Evolutionary conservation across 805 yeast genomes (phyloP).

Genomic region (Peterozyma xylosa): DNA sequence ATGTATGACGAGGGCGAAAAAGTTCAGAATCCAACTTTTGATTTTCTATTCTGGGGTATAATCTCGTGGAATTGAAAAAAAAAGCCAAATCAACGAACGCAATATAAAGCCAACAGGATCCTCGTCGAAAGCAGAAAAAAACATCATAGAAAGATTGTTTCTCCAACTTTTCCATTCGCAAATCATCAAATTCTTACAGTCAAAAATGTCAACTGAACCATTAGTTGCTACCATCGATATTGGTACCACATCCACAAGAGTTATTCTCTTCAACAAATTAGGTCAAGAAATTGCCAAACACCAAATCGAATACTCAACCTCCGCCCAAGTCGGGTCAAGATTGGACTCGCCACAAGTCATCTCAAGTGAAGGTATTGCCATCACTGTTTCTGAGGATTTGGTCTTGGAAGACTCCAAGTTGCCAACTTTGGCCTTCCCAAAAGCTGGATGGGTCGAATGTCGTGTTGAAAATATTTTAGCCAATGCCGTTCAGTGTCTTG

Average conservation of each 20-base stretch:
- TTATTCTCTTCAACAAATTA: slow-evolving; percentile 63
- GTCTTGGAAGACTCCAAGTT: slow-evolving; percentile 52
- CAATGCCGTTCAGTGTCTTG: slow-evolving; percentile 74
- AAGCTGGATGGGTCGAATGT: slow-evolving; percentile 93
- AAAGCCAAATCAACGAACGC: no score
- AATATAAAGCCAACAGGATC: no score
- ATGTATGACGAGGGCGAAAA: no score
- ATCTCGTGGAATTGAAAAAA: no score
- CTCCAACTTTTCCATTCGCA: no score
- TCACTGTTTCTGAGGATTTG: slow-evolving; percentile 43
- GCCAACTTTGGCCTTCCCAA: slow-evolving; percentile 71
- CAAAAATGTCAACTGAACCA: slow-evolving; percentile 16
- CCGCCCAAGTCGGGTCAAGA: slow-evolving; percentile 41
- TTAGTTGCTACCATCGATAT: slow-evolving; percentile 72
- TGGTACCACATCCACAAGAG: slow-evolving; percentile 90
- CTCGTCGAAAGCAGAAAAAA: no score
- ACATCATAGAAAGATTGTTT: no score
- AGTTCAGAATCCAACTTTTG: no score
- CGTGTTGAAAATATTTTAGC: slow-evolving; percentile 78
- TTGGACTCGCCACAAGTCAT: slow-evolving; percentile 45
- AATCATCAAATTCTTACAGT: not conserved
- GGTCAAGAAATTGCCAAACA: slow-evolving; percentile 82
- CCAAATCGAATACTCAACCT: slow-evolving; percentile 82
- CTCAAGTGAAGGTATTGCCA: slow-evolving; percentile 69
- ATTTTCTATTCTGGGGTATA: no score